Evolutionary conservation across 805 yeast genomes (phyloP), one percentile per base, ranked within the genome.

Genomic region (Saccharomycopsis lassenensis): DNA sequence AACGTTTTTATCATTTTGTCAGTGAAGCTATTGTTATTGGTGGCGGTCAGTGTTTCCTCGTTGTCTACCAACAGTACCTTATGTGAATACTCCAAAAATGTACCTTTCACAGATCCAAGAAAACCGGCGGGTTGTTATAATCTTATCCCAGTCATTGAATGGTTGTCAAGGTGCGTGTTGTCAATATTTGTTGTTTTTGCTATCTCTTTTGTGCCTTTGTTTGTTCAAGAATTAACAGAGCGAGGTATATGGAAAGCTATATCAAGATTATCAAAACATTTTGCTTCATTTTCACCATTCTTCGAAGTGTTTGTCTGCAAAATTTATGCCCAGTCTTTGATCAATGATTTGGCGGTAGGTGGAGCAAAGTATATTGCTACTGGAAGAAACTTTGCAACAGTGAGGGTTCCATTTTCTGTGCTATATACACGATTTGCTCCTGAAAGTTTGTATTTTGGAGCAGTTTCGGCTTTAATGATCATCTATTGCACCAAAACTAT

Each of bases 281-380:
- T 81, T 41, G 56, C 68, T 12, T 80, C 87, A 1, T 59, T 79
- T 25, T 79, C 91, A 1, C 87, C 89, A 29, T 57, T 80, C 48
- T 82, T 82, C 50, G 93, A 82, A 52, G 75, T 81, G 4, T 82
- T 82, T 58, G 82, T 77, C 16, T 81, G 86, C 49, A 77, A 77
- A 48, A 72, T 80, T 6, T 82, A 82, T 52, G 77, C 89, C 2
- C 72, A 75, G 33, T 72, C 89, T 0, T 62, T 82, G 52, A 60
- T 69, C 29, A 74, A 71, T 44, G 86, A 81, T 56, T 57, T 82
- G 46, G 60, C 80, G 8, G 64, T 78, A 41, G 91, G 93, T 35
- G 91, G 89, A 45, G 93, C 93, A 3, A 65, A 74, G 49, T 82
- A 82, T 57, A 77, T 81, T 49, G 77, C 87, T 2, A 82, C 91